phyloP scores from a whole-genome alignment of 2,329 filamentous ascomycete species.

The Alternaria burnsii region DNA sequence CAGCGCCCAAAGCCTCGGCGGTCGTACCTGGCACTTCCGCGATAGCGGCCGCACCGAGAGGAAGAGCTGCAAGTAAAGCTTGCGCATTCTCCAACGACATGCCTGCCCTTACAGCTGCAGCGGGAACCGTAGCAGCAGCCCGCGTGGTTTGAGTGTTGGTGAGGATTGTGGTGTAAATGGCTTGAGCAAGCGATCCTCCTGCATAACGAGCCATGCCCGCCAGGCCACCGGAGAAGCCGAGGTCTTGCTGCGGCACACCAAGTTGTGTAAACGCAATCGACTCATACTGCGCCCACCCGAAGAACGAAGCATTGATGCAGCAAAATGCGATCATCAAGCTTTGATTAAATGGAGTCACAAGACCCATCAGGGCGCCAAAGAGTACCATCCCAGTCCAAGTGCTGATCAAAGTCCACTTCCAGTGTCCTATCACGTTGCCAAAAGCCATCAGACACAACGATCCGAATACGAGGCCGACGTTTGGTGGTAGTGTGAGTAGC shows the following conservation, averaged over 20 bases:
- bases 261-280: constrained; percentile 45
- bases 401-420: constrained; percentile 58
- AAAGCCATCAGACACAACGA: constrained; percentile 53
- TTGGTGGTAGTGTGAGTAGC: constrained; percentile 57
- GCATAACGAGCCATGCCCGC: constrained; percentile 38
- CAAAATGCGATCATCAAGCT: constrained; percentile 59
- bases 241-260: constrained; percentile 56
- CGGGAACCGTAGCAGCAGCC: constrained; percentile 25
- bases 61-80: constrained; percentile 33
- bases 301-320: constrained; percentile 52
- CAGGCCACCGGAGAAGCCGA: constrained; percentile 56
- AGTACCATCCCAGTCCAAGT: constrained; percentile 59
- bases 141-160: constrained; percentile 44
- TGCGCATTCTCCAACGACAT: constrained; percentile 32
- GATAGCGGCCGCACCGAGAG: constrained; percentile 28
- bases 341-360: constrained; percentile 57
- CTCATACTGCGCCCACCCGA: constrained; percentile 45
- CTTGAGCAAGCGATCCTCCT: constrained; percentile 35
- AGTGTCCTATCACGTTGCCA: constrained; percentile 55
- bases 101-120: constrained; percentile 32
- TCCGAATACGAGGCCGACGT: constrained; percentile 56
- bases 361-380: constrained; percentile 53
- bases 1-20: constrained; percentile 22
- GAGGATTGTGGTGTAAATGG: constrained; percentile 55
- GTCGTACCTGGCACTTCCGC: constrained; percentile 26